Conservation (phyloP, 208 protist species). For the Wallacemonas collosoma region DNA sequence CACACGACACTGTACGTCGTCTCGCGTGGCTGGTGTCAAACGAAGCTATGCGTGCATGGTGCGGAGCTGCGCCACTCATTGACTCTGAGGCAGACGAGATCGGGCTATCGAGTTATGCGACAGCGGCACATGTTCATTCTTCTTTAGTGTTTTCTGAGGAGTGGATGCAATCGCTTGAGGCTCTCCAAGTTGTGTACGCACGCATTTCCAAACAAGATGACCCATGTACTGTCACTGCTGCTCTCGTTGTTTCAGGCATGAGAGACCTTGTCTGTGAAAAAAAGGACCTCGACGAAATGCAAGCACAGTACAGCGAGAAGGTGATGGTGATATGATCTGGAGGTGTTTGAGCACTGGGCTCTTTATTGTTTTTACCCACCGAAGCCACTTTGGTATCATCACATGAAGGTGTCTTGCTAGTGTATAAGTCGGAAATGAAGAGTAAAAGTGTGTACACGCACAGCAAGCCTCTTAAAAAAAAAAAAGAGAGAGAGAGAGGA, state of each 20-base stretch:
- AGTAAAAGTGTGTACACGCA: no score
- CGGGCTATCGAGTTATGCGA: background rate
- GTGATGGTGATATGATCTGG: slow-evolving; percentile 19
- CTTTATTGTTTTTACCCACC: no score
- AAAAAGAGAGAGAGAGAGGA: no score
- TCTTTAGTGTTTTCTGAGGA: slow-evolving; percentile 46
- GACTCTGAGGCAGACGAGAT: slow-evolving; percentile 18
- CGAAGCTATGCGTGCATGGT: slow-evolving; percentile 55
- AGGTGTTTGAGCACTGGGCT: background rate
- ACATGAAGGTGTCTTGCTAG: no score
- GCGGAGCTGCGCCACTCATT: slow-evolving; percentile 46
- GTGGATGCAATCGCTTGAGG: slow-evolving; percentile 41
- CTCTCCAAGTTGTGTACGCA: slow-evolving; percentile 29
- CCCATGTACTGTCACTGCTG: slow-evolving; percentile 28
- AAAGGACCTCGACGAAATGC: slow-evolving; percentile 43
- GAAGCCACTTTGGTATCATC: no score
- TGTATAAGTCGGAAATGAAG: no score
- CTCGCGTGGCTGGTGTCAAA: slow-evolving; percentile 42
- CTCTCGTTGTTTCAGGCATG: slow-evolving; percentile 48
- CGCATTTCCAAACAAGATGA: slow-evolving; percentile 38
- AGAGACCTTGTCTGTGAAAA: slow-evolving; percentile 55
- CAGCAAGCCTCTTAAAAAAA: no score
- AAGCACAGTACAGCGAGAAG: slow-evolving; percentile 20
- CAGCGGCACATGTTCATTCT: slow-evolving; percentile 18
- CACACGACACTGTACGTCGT: slow-evolving; percentile 27